Evolutionary conservation across 2,329 filamentous ascomycete species (phyloP), one percentile per base, ranked within the genome.

Genomic region (Fusarium nisikadoi): DNA sequence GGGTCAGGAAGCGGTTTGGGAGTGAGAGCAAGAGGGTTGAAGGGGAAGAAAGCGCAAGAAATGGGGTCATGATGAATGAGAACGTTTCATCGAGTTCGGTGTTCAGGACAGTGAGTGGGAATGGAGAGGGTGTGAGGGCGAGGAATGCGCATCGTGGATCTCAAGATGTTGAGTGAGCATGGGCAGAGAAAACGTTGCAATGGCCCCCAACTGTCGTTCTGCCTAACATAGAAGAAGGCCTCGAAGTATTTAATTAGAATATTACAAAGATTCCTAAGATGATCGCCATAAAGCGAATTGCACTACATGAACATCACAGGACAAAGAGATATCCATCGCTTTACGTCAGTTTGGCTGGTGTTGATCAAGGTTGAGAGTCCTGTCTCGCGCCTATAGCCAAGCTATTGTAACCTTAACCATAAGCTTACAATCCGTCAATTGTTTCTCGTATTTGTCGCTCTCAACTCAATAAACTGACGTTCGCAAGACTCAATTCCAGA

Each of bases 41-140:
- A 5, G 63, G 27, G 2, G 61, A 47, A 4, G 56, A 35, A 1
- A 50, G 60, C n/a, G 66, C 47, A 19, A 50, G 54, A 14, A 31
- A 68, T 29, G 70, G 56, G 3, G 33, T 88, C 27, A 73, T 81
- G n/a, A 71, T 88, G 42, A 84, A 87, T 66, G 80, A 85, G 31
- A 75, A 88, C 70, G 85, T 86, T 2, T 91, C 89, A 4, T 91
- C 89, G 9, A 90, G 87, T 4, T 91, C 89, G 0, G 90, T 91
- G 1, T 92, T 92, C 70, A 83, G 86, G 13, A 91, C 89, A 2
- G 86, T 36, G 1, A 75, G 72, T 23, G 68, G 60, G 14, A 62
- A 60, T 14, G 68, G 57, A 4, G 55, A 31, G 16, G 61, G 62
- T 8, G 49, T 75, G n/a, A 64, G 74, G 20, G 61, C 25, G 25